A percentile compares a stretch with the other conserved stretches of the same genome.
Conservation (phyloP, 1,284 basidiomycete genomes). For the Moniliella sp. region DNA sequence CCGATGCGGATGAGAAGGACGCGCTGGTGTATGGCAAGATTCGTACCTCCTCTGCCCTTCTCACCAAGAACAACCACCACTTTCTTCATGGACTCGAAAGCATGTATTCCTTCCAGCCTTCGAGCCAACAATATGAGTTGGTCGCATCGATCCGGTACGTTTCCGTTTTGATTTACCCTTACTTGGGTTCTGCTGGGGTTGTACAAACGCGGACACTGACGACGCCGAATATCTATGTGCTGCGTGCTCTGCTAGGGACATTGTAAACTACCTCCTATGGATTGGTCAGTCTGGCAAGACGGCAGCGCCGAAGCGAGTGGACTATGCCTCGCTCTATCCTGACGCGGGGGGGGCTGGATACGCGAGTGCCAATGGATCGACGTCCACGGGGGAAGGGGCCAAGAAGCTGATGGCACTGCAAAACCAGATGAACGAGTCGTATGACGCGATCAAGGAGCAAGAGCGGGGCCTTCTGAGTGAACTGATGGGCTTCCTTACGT, state of each 20-base stretch:
- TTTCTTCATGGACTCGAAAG: slow-evolving; percentile 42
- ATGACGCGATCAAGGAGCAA: slow-evolving; percentile 35
- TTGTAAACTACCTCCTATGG: slow-evolving; percentile 46
- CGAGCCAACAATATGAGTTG: slow-evolving; percentile 44
- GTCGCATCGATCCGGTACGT: slow-evolving; percentile 43
- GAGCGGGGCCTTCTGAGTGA: slow-evolving; percentile 38
- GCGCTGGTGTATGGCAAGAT: too few relatives aligned
- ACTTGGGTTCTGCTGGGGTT: too few relatives aligned
- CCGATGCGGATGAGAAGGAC: too few relatives aligned
- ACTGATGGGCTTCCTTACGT: slow-evolving; percentile 37
- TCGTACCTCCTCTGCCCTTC: slow-evolving; percentile 38
- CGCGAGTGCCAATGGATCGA: too few relatives aligned
- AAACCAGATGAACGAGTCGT: slow-evolving; percentile 16
- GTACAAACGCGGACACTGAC: too few relatives aligned
- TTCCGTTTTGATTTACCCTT: too few relatives aligned
- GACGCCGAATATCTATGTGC: too few relatives aligned
- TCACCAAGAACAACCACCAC: slow-evolving; percentile 48
- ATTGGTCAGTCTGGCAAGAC: slow-evolving; percentile 27
- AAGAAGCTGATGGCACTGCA: slow-evolving; percentile 1
- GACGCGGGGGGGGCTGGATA: not conserved
- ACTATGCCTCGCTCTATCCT: slow-evolving; percentile 1
- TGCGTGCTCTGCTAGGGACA: too few relatives aligned
- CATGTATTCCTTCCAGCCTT: slow-evolving; percentile 47
- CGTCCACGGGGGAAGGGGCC: too few relatives aligned
- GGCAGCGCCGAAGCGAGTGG: slow-evolving; percentile 5